Percentiles rank a stretch among this genome's conserved stretches.
Conservation (phyloP, 1,139 yeast genomes). For the Martiniozyma asiatica region DNA sequence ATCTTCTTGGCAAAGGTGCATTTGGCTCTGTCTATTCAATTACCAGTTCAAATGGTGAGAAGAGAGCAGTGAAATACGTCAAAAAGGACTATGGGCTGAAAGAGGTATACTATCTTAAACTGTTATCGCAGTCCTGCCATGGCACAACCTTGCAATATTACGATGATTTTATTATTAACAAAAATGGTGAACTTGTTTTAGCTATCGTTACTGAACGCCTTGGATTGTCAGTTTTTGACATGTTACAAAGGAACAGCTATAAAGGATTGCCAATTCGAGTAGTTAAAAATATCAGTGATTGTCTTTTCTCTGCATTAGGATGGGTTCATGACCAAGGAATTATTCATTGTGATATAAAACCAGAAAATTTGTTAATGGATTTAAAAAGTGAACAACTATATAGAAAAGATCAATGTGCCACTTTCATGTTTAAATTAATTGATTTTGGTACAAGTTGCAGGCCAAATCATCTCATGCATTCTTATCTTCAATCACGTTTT, state of each 20-base stretch:
- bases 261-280: conserved; percentile 47
- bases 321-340: conserved; percentile 45
- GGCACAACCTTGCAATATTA: conserved; percentile 40
- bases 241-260: conserved; percentile 48
- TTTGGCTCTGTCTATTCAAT: conserved; percentile 73
- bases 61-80: too few species aligned
- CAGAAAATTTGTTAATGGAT: conserved; percentile 50
- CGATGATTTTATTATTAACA: conserved; percentile 47
- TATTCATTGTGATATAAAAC: conserved; percentile 74
- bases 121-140: conserved; percentile 22
- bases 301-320: conserved; percentile 47
- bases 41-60: conserved; percentile 33
- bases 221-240: conserved; percentile 55
- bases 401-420: conserved; percentile 17
- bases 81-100: too few species aligned
- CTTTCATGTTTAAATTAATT: conserved; percentile 38
- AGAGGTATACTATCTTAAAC: conserved; percentile 62
- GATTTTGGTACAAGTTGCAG: conserved; percentile 57
- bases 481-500: conserved; percentile 54
- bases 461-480: conserved; percentile 33
- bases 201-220: conserved; percentile 70
- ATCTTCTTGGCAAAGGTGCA: conserved; percentile 68
- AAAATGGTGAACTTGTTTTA: conserved; percentile 66
- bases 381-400: background rate
- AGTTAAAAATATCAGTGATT: conserved; percentile 38